These are phyloP conservation scores for Annulohypoxylon stygium DNA, from an alignment of 495 filamentous ascomycete species.

Conservation along the genomic window DNA sequence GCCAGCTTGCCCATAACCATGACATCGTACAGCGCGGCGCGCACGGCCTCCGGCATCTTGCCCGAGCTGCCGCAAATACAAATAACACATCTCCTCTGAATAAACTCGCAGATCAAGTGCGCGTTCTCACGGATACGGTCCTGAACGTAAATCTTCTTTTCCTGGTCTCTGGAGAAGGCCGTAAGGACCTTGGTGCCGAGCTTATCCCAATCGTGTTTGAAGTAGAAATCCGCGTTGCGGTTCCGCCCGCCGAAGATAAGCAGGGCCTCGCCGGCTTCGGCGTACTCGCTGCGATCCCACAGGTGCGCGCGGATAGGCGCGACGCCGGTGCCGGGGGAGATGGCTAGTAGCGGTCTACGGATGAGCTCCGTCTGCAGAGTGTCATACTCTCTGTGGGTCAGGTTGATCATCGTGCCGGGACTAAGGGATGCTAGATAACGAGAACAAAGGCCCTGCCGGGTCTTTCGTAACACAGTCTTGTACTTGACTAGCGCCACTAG, in stretches of 20 bases:
- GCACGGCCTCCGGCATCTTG: constrained; percentile 89
- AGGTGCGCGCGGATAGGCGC: constrained; percentile 88
- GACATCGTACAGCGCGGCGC: constrained; percentile 81
- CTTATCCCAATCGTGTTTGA: constrained; percentile 76
- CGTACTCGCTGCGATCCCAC: constrained; percentile 68
- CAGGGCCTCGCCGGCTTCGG: constrained; percentile 49
- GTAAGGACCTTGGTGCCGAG: constrained; percentile 68
- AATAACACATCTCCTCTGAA: constrained; percentile 57
- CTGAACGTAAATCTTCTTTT: constrained; percentile 89
- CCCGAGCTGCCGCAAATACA: constrained; percentile 88
- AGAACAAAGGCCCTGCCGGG: constrained; percentile 89
- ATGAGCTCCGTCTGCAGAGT: constrained; percentile 12
- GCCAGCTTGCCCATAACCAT: constrained; percentile 59
- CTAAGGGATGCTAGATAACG: constrained; percentile 79
- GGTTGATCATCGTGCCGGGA: constrained; percentile 66
- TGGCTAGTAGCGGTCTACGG: constrained; percentile 74
- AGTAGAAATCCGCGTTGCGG: constrained; percentile 79
- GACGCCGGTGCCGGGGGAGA: constrained; percentile 91
- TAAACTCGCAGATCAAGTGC: constrained; percentile 66
- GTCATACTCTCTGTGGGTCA: constrained; percentile 62
- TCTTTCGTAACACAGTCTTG: constrained; percentile 85
- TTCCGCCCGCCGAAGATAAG: constrained; percentile 89
- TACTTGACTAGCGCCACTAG: constrained; percentile 94
- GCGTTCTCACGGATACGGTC: constrained; percentile 77
- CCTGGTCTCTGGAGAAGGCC: constrained; percentile 80